These are phyloP conservation scores for Penicillium brevicompactum DNA, from an alignment of 2,329 filamentous ascomycete genomes.

Conservation along the genomic window DNA sequence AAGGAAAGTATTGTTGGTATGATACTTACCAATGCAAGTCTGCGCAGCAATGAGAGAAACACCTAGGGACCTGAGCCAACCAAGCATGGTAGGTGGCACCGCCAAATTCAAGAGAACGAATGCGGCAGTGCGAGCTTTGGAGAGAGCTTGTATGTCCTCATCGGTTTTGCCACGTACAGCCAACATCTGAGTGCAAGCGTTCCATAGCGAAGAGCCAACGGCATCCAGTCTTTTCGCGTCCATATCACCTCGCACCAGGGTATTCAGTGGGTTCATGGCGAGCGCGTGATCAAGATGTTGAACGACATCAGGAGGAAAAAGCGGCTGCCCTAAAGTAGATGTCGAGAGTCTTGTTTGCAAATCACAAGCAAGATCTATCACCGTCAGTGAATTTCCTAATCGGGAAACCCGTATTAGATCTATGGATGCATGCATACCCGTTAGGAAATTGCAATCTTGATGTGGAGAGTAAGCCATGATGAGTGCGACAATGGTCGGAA, in stretches of 20 bases:
- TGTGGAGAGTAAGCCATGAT: not conserved
- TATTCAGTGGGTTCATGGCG: not conserved
- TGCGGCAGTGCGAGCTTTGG: not conserved
- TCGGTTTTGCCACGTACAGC: constrained; percentile 6
- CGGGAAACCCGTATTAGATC: not conserved
- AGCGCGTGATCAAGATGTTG: not conserved
- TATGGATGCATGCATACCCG: not conserved
- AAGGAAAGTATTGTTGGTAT: not conserved
- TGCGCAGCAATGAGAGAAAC: constrained; percentile 68
- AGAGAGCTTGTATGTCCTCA: not conserved
- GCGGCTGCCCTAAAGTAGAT: not conserved
- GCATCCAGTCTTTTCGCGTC: constrained; percentile 25
- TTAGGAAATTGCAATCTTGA: not conserved
- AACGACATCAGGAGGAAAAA: not conserved
- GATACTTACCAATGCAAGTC: constrained; percentile 60
- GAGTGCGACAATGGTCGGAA: not conserved
- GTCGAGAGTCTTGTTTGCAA: not conserved
- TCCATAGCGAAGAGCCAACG: constrained; percentile 42
- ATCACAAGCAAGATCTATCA: not conserved
- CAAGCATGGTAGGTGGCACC: not conserved
- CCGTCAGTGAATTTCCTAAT: not conserved
- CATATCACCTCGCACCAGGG: too few relatives aligned
- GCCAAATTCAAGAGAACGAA: constrained; percentile 3
- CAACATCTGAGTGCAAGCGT: constrained; percentile 32
- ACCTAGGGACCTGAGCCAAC: constrained; percentile 58